A percentile compares a stretch with the other conserved stretches of the same genome.
These are phyloP conservation scores for Penicillium olsonii DNA, from an alignment of 2,329 filamentous ascomycete species.

Conservation along the genomic window DNA sequence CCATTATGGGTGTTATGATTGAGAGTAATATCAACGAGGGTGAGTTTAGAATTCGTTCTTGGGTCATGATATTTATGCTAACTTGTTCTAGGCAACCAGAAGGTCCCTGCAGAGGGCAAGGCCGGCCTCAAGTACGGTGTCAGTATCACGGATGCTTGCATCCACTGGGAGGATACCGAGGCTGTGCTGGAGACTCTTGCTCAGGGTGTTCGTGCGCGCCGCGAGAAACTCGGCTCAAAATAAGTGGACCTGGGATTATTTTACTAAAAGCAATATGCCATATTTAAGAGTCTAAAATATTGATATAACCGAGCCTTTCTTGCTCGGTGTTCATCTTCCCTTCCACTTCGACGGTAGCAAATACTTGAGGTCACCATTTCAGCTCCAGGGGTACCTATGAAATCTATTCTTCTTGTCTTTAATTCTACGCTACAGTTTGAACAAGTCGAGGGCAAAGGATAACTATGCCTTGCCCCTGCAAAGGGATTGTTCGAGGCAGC, in stretches of 20 bases:
- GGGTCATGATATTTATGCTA: background rate
- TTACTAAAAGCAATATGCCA: background rate
- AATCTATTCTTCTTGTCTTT: too few species aligned
- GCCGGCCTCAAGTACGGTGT: slow-evolving; percentile 86
- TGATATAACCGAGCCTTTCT: slow-evolving; percentile 1
- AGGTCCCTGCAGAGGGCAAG: slow-evolving; percentile 85
- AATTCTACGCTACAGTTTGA: too few species aligned
- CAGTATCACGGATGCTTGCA: slow-evolving; percentile 96
- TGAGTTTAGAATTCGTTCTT: slow-evolving; percentile 39
- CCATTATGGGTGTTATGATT: slow-evolving; percentile 98
- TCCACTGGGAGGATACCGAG: slow-evolving; percentile 89
- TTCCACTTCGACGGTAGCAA: too few species aligned
- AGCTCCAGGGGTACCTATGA: too few species aligned
- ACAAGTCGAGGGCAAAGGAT: too few species aligned
- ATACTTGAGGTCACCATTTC: too few species aligned
- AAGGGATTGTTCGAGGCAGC: too few species aligned
- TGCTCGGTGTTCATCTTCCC: background rate
- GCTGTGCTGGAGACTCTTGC: slow-evolving; percentile 75
- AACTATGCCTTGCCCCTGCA: too few species aligned
- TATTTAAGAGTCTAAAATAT: slow-evolving; percentile 5
- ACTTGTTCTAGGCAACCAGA: slow-evolving; percentile 68
- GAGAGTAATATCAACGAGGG: slow-evolving; percentile 96
- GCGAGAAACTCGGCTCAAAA: slow-evolving; percentile 48
- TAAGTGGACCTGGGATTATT: slow-evolving; percentile 9
- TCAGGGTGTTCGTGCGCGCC: slow-evolving; percentile 73